Conservation (phyloP, 108 stramenopile genomes). For the Licmophora abbreviata region DNA sequence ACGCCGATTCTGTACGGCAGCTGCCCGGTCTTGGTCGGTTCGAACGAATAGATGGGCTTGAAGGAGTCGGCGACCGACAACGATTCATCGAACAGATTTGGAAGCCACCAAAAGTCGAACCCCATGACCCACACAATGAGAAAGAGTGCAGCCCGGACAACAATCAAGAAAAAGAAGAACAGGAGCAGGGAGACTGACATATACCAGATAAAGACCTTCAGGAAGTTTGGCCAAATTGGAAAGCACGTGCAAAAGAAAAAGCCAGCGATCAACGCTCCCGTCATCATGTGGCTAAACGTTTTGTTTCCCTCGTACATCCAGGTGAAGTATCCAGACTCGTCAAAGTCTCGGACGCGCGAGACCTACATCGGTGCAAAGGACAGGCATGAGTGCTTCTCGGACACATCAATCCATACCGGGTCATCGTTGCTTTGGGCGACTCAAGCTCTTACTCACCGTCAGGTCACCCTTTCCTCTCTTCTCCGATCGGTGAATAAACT, state of each 20-base stretch:
- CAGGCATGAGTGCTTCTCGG: background rate
- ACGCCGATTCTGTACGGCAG: slow-evolving; percentile 87
- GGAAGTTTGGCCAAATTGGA: slow-evolving; percentile 96
- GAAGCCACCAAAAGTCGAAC: slow-evolving; percentile 95
- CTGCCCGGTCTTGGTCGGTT: slow-evolving; percentile 81
- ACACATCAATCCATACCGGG: too few relatives aligned
- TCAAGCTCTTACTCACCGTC: slow-evolving; percentile 62
- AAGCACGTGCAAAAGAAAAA: slow-evolving; percentile 94
- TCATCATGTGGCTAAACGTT: slow-evolving; percentile 90
- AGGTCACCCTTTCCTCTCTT: slow-evolving; percentile 89
- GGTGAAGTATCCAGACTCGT: slow-evolving; percentile 90
- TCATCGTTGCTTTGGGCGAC: too few relatives aligned
- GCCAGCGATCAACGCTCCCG: slow-evolving; percentile 83
- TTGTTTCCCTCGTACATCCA: slow-evolving; percentile 97
- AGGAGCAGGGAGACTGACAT: slow-evolving; percentile 91
- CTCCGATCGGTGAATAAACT: slow-evolving; percentile 89
- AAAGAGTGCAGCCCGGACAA: slow-evolving; percentile 82
- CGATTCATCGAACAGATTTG: slow-evolving; percentile 95
- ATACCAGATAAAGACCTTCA: slow-evolving; percentile 98
- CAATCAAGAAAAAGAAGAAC: slow-evolving; percentile 88
- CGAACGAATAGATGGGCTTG: slow-evolving; percentile 86
- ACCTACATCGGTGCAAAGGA: slow-evolving; percentile 25
- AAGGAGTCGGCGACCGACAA: slow-evolving; percentile 94
- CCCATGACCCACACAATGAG: slow-evolving; percentile 93
- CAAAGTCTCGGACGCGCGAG: slow-evolving; percentile 78